Evolutionary conservation across 2,329 filamentous ascomycete species (phyloP).

Genomic region (Emmonsiellopsis sp.): DNA sequence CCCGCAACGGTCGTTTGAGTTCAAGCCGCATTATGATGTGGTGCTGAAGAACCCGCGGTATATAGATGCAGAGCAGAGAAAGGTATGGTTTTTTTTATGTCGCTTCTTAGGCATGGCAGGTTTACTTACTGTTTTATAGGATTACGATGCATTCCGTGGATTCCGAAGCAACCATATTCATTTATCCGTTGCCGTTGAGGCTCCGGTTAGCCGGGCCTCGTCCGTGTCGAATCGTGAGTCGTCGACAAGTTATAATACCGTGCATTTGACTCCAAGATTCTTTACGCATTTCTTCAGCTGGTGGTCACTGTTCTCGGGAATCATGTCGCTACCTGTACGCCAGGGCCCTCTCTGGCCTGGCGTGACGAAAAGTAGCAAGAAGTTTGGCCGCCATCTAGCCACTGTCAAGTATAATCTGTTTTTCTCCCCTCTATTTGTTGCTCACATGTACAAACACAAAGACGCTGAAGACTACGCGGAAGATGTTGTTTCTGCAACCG

Average conservation of each 20-base stretch:
- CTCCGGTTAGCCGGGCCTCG: constrained; percentile 83
- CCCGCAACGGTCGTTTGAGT: constrained; percentile 71
- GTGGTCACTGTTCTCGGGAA: constrained; percentile 94
- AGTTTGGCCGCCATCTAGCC: constrained; percentile 92
- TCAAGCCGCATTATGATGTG: constrained; percentile 87
- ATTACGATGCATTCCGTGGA: constrained; percentile 89
- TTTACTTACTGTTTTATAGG: constrained; percentile 25
- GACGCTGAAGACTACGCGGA: constrained; percentile 79
- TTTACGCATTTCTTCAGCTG: constrained; percentile 98
- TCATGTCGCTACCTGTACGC: constrained; percentile 87
- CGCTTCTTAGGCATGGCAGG: not conserved
- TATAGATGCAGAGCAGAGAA: constrained; percentile 49
- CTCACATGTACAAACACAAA: constrained; percentile 98
- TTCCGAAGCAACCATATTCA: constrained; percentile 97
- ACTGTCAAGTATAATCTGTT: constrained; percentile 97
- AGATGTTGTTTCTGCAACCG: constrained; percentile 76
- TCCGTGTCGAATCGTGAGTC: constrained; percentile 62
- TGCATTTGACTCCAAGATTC: constrained; percentile 88
- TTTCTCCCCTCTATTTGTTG: constrained; percentile 84
- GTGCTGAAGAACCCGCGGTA: constrained; percentile 72
- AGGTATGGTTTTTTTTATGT: constrained; percentile 27
- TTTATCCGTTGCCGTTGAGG: constrained; percentile 81
- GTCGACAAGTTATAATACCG: constrained; percentile 89
- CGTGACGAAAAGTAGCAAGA: constrained; percentile 93
- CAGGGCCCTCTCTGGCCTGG: constrained; percentile 89